Conservation (phyloP, 2,329 filamentous ascomycete species). For the Cytospora leucostoma region DNA sequence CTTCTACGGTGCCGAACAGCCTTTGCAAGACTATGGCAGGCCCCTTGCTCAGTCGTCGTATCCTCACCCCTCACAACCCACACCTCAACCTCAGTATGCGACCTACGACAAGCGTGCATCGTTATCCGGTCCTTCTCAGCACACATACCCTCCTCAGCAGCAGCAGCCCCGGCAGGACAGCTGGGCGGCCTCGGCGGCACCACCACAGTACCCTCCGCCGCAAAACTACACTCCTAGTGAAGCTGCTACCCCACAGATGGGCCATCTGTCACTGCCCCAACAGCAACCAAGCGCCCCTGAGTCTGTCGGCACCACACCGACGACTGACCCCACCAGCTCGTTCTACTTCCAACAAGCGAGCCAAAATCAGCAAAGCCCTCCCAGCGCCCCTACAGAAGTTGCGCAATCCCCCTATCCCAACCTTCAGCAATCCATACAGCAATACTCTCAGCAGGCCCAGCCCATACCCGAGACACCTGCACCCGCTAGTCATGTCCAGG, state of each 20-base stretch:
- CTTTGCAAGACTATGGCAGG: constrained; percentile 49
- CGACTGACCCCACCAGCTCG: constrained; percentile 54
- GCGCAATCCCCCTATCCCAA: constrained; percentile 55
- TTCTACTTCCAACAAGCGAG: constrained; percentile 57
- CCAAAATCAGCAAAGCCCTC: constrained; percentile 40
- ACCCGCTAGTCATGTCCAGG: constrained; percentile 40
- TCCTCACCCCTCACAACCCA: constrained; percentile 48
- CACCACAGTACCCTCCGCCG: constrained; percentile 42
- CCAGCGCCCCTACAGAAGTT: constrained; percentile 45
- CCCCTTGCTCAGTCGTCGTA: constrained; percentile 56
- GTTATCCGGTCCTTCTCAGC: constrained; percentile 41
- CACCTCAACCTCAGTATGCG: constrained; percentile 47
- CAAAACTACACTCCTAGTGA: constrained; percentile 38
- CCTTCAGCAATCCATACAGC: constrained; percentile 39
- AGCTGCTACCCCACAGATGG: constrained; percentile 34
- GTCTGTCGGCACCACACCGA: constrained; percentile 37
- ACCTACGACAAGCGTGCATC: constrained; percentile 47
- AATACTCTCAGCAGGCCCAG: constrained; percentile 35
- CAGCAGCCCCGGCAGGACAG: constrained; percentile 47
- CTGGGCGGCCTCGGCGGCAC: constrained; percentile 49
- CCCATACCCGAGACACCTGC: constrained; percentile 44
- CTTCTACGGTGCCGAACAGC: constrained; percentile 72
- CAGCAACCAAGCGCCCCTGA: constrained; percentile 38
- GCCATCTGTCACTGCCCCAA: constrained; percentile 38
- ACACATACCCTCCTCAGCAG: constrained; percentile 48